Percentiles rank a stretch among this genome's conserved stretches.
Evolutionary conservation across 2,329 filamentous ascomycete species (phyloP).

Genomic region (Huntiella bhutanensis): DNA sequence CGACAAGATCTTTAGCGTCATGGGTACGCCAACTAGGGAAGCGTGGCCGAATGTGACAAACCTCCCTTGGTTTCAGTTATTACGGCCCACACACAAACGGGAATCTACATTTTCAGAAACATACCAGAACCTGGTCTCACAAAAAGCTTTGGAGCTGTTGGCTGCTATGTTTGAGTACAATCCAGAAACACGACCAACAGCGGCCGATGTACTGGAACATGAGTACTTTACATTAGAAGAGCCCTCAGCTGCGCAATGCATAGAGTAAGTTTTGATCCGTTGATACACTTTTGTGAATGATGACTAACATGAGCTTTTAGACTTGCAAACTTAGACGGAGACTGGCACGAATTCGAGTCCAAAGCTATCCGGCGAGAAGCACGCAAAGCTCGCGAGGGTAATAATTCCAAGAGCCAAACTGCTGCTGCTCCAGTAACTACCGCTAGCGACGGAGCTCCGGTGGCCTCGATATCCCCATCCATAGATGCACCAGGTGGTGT

Average conservation of each 20-base stretch:
- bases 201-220: slow-evolving; percentile 68
- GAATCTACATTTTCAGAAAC: slow-evolving; percentile 63
- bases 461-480: neutral
- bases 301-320: slow-evolving; percentile 25
- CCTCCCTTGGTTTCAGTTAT: slow-evolving; percentile 91
- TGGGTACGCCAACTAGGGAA: slow-evolving; percentile 67
- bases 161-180: slow-evolving; percentile 78
- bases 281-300: neutral
- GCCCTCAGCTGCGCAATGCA: slow-evolving; percentile 55
- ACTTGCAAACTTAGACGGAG: slow-evolving; percentile 64
- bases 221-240: slow-evolving; percentile 75
- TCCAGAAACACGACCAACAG: slow-evolving; percentile 63
- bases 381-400: slow-evolving; percentile 34
- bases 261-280: slow-evolving; percentile 43
- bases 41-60: slow-evolving; percentile 86
- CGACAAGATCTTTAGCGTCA: slow-evolving; percentile 84
- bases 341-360: slow-evolving; percentile 98
- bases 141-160: slow-evolving; percentile 67
- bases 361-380: slow-evolving; percentile 86
- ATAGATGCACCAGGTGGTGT: neutral
- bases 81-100: slow-evolving; percentile 57
- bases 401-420: neutral
- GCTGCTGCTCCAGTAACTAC: neutral
- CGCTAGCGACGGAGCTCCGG: neutral
- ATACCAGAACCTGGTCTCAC: slow-evolving; percentile 59